Evolutionary conservation across 257 asterid genomes (phyloP).

Genomic region (Solanum megistacrolobum): DNA sequence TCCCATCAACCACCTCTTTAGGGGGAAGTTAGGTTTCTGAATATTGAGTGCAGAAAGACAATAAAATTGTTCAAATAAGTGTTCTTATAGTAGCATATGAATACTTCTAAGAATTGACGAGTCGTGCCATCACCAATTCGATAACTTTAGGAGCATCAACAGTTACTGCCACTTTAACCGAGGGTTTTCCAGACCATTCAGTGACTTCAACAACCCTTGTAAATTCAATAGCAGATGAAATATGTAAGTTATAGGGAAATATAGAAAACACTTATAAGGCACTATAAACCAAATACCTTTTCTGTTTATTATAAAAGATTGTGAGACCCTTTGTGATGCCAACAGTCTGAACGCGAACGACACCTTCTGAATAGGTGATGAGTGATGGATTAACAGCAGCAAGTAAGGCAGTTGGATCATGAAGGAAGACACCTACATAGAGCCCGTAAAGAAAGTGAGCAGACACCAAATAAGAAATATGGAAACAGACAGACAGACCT

Average conservation of each 20-base stretch:
- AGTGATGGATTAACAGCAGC: constrained; percentile 83
- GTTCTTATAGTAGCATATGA: background rate
- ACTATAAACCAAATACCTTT: constrained; percentile 37
- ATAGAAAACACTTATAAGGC: background rate
- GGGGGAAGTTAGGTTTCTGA: background rate
- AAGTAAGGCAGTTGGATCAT: constrained; percentile 76
- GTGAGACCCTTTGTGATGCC: constrained; percentile 87
- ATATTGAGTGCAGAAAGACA: background rate
- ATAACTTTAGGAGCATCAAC: constrained; percentile 74
- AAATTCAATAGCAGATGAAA: background rate
- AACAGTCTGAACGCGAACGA: constrained; percentile 68
- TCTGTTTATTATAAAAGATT: constrained; percentile 67
- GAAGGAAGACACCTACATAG: constrained; percentile 80
- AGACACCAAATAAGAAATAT: background rate
- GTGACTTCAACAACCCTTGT: constrained; percentile 31
- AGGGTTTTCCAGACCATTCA: constrained; percentile 64
- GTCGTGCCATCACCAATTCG: constrained; percentile 71
- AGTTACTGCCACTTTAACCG: constrained; percentile 84
- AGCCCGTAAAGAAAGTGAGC: background rate
- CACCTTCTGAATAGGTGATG: constrained; percentile 72
- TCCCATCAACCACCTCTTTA: background rate
- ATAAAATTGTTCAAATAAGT: background rate
- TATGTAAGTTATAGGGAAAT: background rate
- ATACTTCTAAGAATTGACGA: constrained; percentile 28
- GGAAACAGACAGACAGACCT: constrained; percentile 52